Percentiles rank a stretch among this genome's conserved stretches.
phyloP scores from a whole-genome alignment of 2,329 filamentous ascomycete genomes.

The Leptoxyphium fumago region DNA sequence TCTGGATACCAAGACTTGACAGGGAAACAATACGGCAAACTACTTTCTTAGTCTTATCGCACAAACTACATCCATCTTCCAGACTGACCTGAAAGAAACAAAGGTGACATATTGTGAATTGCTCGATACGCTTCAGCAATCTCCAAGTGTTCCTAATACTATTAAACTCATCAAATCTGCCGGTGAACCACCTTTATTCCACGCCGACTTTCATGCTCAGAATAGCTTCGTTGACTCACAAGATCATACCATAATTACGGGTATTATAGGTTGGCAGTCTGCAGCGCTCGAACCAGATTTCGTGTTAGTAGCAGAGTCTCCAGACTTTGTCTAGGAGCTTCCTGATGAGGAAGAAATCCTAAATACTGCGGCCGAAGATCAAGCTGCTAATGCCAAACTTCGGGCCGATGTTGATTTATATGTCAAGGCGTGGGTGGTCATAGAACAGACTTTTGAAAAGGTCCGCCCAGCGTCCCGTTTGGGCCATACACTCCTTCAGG shows the following conservation, averaged over 20 bases:
- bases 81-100: too few relatives aligned
- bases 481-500: neutral
- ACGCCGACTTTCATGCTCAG: slow-evolving; percentile 18
- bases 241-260: slow-evolving; percentile 16
- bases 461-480: neutral
- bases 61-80: neutral
- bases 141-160: too few relatives aligned
- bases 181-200: slow-evolving; percentile 2
- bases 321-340: slow-evolving; percentile 7
- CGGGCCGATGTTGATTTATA: slow-evolving; percentile 1
- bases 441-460: neutral
- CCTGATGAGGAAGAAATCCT: neutral
- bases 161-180: neutral
- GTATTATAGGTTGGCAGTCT: slow-evolving; percentile 23
- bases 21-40: neutral
- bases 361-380: neutral
- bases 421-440: neutral
- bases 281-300: slow-evolving; percentile 8
- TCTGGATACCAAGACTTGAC: neutral
- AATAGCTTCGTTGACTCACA: slow-evolving; percentile 21
- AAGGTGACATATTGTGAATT: too few relatives aligned
- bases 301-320: slow-evolving; percentile 5
- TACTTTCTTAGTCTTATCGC: neutral
- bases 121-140: too few relatives aligned
- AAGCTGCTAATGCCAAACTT: neutral